Percentiles rank a stretch among this genome's conserved stretches.
Evolutionary conservation across 139 green algal genomes (phyloP).

Genomic region (Eudorina sp.): DNA sequence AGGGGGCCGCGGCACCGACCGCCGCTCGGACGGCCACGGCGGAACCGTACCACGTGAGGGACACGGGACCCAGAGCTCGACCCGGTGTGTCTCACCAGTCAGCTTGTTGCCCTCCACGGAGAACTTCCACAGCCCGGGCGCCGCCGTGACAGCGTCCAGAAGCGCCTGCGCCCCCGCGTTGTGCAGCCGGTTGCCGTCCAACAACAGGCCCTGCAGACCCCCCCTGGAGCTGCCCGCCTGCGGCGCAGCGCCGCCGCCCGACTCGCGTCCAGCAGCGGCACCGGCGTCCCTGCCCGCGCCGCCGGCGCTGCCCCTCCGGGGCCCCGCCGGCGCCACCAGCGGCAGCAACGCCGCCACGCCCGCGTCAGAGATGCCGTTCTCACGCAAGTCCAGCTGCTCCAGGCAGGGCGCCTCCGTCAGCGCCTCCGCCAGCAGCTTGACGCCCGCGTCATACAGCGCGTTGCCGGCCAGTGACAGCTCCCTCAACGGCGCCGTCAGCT

Average conservation of each 20-base stretch:
- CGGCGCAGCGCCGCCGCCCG: too few species aligned
- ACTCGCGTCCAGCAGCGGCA: too few species aligned
- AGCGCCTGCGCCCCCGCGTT: slow-evolving; percentile 24
- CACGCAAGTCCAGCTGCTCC: slow-evolving; percentile 32
- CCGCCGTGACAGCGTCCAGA: slow-evolving; percentile 25
- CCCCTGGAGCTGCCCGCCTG: too few species aligned
- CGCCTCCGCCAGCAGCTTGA: not conserved
- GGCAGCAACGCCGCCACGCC: slow-evolving; percentile 38
- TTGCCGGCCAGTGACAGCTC: slow-evolving; percentile 38
- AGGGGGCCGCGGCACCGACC: too few species aligned
- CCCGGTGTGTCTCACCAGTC: too few species aligned
- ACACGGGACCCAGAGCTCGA: too few species aligned
- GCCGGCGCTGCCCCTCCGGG: not conserved
- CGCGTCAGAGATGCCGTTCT: slow-evolving; percentile 26
- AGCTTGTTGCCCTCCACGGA: slow-evolving; percentile 46
- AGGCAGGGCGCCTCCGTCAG: slow-evolving; percentile 2
- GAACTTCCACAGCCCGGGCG: slow-evolving; percentile 37
- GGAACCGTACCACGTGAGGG: too few species aligned
- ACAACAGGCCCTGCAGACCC: slow-evolving; percentile 25
- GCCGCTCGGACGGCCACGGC: too few species aligned
- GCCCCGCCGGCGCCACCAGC: not conserved
- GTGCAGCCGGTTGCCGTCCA: slow-evolving; percentile 40
- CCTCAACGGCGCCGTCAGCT: slow-evolving; percentile 28
- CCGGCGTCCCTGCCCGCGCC: not conserved
- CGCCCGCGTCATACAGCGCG: slow-evolving; percentile 23